Percentiles rank a stretch among this genome's conserved stretches.
Evolutionary conservation across 179 eudicot species (phyloP).

Genomic region (Silene coronaria): DNA sequence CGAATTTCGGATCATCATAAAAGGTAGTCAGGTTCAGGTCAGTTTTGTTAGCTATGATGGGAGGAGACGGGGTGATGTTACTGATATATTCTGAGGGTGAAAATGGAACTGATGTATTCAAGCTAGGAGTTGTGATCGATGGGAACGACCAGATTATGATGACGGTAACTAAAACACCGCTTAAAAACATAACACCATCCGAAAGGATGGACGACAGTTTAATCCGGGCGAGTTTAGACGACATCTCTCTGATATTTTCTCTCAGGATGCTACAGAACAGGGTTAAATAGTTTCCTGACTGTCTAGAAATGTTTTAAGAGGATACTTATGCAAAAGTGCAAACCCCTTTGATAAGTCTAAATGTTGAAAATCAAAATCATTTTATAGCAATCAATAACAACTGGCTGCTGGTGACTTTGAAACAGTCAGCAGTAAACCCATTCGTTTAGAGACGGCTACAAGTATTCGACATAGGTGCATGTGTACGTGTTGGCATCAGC

Average conservation of each 20-base stretch:
- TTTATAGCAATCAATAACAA: neutral
- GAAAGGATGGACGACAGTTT: slow-evolving; percentile 9
- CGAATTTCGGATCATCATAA: slow-evolving; percentile 37
- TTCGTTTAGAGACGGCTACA: neutral
- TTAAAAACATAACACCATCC: slow-evolving; percentile 15
- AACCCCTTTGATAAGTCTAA: neutral
- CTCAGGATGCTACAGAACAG: neutral
- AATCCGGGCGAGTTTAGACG: neutral
- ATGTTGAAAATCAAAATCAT: neutral
- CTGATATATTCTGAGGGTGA: neutral
- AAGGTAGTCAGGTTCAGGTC: slow-evolving; percentile 23
- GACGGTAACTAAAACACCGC: slow-evolving; percentile 14
- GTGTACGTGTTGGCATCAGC: neutral
- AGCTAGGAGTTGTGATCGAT: neutral
- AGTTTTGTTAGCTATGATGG: neutral
- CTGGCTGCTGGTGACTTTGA: slow-evolving; percentile 1
- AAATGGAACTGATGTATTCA: neutral
- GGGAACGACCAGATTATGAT: slow-evolving; percentile 9
- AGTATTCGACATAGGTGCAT: neutral
- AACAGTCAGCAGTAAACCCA: neutral
- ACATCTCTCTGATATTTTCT: slow-evolving; percentile 1
- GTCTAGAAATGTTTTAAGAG: neutral
- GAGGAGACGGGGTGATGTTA: neutral
- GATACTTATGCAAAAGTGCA: neutral
- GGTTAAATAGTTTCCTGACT: neutral